Evolutionary conservation across 2,329 filamentous ascomycete species (phyloP), one percentile per base, ranked within the genome.

Genomic region (Fusarium sarcochroum): DNA sequence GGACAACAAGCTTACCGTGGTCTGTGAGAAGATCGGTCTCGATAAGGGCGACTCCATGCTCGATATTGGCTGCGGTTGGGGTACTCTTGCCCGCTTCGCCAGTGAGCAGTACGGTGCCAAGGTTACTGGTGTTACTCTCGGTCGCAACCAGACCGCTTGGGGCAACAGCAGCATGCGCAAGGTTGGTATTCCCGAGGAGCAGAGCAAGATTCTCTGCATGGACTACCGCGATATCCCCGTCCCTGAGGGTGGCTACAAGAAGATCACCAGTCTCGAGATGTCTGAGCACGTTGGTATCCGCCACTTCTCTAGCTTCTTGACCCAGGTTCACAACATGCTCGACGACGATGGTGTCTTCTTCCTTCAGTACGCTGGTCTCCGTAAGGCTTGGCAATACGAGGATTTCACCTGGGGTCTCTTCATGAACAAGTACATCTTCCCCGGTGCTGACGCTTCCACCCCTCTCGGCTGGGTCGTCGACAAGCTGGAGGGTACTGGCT

Each of bases 371-470:
- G 94, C 95, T 74, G 96, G 96, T 83, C 88, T 99, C 66, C 91
- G 96, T 74, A 97, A 97, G 85, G 85, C 87, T 69, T 98, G 96
- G 96, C 96, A 98, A 82, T 98, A 97, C 78, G 94, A 98, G 86
- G 95, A 98, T 83, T 88, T 98, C 51, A 92, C 95, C 80, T 98
- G 96, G 96, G 96, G 96, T 79, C 87, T 98, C 46, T 98, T 98
- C 88, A 97, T 98, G 94, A 98, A 98, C 90, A 98, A 97, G 85
- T 97, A 98, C 82, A 87, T 98, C 80, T 98, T 98, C 88, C 96
- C 94, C 34, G 96, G 96, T 78, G 96, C 96, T 51, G 96, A 98
- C 78, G 96, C 96, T 52, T 97, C 93, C 42, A 97, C 94, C 60
- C 96, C 96, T 51, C 89, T 99, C 48, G 93, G 93, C 73, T 96